Percentiles rank a stretch among this genome's conserved stretches.
Conservation (phyloP, 2,329 filamentous ascomycete genomes). For the Cyanodermella asteris region DNA sequence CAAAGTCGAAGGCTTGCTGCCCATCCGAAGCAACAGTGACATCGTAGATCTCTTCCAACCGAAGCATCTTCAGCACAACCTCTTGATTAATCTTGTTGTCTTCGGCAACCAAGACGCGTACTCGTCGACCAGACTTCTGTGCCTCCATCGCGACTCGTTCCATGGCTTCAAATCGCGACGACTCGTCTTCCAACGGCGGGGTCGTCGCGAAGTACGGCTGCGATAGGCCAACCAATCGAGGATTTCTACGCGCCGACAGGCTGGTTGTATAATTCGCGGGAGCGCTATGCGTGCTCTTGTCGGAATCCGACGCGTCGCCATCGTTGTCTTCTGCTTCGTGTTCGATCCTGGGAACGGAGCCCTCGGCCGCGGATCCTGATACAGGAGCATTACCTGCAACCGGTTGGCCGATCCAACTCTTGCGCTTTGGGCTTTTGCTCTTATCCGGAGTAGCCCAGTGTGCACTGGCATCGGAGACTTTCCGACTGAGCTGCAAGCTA, state of each 20-base stretch:
- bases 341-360: slow-evolving; percentile 22
- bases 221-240: slow-evolving; percentile 61
- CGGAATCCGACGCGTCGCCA: slow-evolving; percentile 10
- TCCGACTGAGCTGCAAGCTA: background rate
- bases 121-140: slow-evolving; percentile 32
- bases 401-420: background rate
- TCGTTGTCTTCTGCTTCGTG: slow-evolving; percentile 17
- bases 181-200: slow-evolving; percentile 21
- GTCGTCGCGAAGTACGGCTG: slow-evolving; percentile 51
- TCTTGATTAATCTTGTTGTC: slow-evolving; percentile 45
- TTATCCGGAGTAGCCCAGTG: no score
- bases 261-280: background rate
- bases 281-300: slow-evolving; percentile 2
- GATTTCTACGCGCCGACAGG: no score
- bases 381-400: no score
- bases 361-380: slow-evolving; percentile 22
- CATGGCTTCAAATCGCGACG: slow-evolving; percentile 43
- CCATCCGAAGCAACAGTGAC: no score
- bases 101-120: slow-evolving; percentile 73
- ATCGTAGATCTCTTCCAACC: slow-evolving; percentile 25
- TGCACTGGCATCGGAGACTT: slow-evolving; percentile 27
- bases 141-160: slow-evolving; percentile 42
- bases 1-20: slow-evolving; percentile 69
- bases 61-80: slow-evolving; percentile 39
- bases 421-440: background rate